A percentile compares a stretch with the other conserved stretches of the same genome.
phyloP scores from a whole-genome alignment of 2,329 filamentous ascomycete genomes.

The Arthrobotrys conoides region DNA sequence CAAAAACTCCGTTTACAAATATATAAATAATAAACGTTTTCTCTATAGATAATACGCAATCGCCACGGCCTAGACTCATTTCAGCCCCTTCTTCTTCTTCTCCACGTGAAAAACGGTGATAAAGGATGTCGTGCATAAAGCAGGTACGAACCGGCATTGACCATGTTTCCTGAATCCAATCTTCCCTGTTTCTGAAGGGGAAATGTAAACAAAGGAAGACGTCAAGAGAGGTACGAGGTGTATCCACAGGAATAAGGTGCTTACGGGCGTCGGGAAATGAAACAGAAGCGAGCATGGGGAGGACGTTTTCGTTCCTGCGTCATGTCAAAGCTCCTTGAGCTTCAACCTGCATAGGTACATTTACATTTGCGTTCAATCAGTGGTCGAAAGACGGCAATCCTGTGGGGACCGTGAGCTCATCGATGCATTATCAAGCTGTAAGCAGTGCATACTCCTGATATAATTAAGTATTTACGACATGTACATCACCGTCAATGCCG shows the following conservation, averaged over 20 bases:
- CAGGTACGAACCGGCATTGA: constrained; percentile 21
- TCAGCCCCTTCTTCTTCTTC: no score
- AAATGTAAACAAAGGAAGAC: constrained; percentile 23
- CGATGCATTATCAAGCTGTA: constrained; percentile 12
- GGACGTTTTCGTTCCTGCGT: constrained; percentile 58
- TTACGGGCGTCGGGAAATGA: constrained; percentile 31
- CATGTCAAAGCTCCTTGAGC: constrained; percentile 33
- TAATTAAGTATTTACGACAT: background rate
- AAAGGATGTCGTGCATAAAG: constrained; percentile 21
- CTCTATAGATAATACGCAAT: constrained; percentile 8
- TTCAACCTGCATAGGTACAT: constrained; percentile 18
- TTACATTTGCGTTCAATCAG: background rate
- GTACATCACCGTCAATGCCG: background rate
- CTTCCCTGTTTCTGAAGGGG: background rate
- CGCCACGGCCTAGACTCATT: background rate
- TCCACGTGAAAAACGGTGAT: constrained; percentile 21
- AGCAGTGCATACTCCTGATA: constrained; percentile 18
- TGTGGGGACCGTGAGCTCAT: constrained; percentile 8
- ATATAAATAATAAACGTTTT: background rate
- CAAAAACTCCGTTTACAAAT: background rate
- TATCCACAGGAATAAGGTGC: constrained; percentile 26
- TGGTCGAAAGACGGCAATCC: constrained; percentile 8
- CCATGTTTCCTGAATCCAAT: constrained; percentile 9
- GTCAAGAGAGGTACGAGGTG: background rate
- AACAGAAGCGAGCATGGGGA: constrained; percentile 52